Evolutionary conservation across 1,284 basidiomycete species (phyloP), one percentile per base, ranked within the genome.

Genomic region (Ganoderma meredithae): DNA sequence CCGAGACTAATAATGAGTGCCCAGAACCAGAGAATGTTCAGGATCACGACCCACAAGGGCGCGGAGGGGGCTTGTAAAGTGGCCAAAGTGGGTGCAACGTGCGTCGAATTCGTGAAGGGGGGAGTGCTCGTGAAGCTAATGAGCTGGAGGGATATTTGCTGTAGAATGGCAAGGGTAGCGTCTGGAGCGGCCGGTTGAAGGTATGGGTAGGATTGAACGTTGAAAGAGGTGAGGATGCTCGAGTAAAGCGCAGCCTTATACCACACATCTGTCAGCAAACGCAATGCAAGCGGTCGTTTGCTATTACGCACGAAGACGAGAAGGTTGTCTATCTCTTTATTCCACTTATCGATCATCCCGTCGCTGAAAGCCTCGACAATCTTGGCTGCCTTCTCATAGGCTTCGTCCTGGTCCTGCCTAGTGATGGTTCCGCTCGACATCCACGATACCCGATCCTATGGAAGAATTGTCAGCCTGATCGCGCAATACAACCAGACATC

Each of bases 1-100:
- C 66, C 47, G 9, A 74, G 65, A 52, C 72, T 71, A 49, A 65
- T 67, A 31, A 72, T 63, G 44, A 74, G 73, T n/a, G 68, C 69
- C n/a, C 65, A 64, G 61, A 71, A 65, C 67, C 67, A 68, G 41
- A 64, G 58, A 8, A 59, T 40, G n/a, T 65, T 68, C n/a, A 65
- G 60, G 62, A 66, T 63, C 15, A 70, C 58, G 36, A 67, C 65
- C 22, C 64, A 69, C 2, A 39, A 19, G 0, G 58, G 41, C 2
- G 62, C 31, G 2, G n/a, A 17, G 12, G 55, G 60, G 39, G 40
- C 2, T 8, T 22, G 59, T 19, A 22, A 17, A 13, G 12, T 8
- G 44, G 15, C 0, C 15, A 13, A 1, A 12, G 9, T 59, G 33
- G 63, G 52, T n/a, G 19, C 12, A 8, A 17, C 10, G 19, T 47